These are phyloP conservation scores for Pseudocercospora vitis DNA, from an alignment of 2,329 filamentous ascomycete species.

Conservation along the genomic window DNA sequence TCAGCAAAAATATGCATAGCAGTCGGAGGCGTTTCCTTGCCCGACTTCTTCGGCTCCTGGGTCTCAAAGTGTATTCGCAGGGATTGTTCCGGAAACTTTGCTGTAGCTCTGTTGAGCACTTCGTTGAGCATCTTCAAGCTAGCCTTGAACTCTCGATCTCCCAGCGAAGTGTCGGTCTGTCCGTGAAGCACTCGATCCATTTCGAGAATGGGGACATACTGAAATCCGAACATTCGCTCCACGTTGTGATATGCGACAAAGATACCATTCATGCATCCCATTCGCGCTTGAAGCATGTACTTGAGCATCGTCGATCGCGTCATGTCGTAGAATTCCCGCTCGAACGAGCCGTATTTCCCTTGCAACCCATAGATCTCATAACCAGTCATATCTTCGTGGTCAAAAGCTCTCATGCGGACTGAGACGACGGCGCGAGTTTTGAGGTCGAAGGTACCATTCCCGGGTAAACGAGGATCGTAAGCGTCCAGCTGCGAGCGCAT, in stretches of 20 bases:
- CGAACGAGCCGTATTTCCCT: constrained; percentile 86
- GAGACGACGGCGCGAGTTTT: constrained; percentile 92
- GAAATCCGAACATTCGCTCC: constrained; percentile 93
- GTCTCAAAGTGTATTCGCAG: constrained; percentile 49
- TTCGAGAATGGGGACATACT: constrained; percentile 82
- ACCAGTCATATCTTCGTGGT: constrained; percentile 72
- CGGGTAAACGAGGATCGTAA: constrained; percentile 79
- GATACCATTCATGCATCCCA: constrained; percentile 98
- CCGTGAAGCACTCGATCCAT: constrained; percentile 93
- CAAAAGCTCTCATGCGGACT: constrained; percentile 79
- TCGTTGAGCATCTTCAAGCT: constrained; percentile 79
- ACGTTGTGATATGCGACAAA: constrained; percentile 97
- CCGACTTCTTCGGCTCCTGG: constrained; percentile 32
- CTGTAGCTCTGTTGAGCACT: constrained; percentile 71
- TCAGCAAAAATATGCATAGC: constrained; percentile 91
- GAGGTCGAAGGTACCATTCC: constrained; percentile 90
- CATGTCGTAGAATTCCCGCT: constrained; percentile 97
- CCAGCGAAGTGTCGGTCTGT: constrained; percentile 63
- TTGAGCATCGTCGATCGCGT: constrained; percentile 91
- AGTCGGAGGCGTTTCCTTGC: constrained; percentile 38
- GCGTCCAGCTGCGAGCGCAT: constrained; percentile 96
- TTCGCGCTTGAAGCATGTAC: constrained; percentile 92
- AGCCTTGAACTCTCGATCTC: constrained; percentile 80
- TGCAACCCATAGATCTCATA: constrained; percentile 80
- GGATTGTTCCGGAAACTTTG: constrained; percentile 66